Percentiles rank a stretch among this genome's conserved stretches.
Evolutionary conservation across 306 rosid genomes (phyloP).

Genomic region (Alnus glutinosa): DNA sequence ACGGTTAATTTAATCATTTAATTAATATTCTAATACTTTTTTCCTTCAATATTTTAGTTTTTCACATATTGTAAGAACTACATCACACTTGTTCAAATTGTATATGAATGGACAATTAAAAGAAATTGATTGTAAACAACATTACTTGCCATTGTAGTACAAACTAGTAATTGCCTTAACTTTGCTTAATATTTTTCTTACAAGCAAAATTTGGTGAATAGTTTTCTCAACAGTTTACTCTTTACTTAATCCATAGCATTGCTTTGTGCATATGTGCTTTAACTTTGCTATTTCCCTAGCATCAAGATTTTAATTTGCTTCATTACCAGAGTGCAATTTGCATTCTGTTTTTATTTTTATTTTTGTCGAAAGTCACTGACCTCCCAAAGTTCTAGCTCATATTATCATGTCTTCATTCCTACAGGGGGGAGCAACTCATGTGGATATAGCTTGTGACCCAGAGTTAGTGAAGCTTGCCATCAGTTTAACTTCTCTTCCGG

Average conservation of each 20-base stretch:
- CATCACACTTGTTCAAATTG: background rate
- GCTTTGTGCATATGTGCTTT: background rate
- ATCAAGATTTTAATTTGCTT: background rate
- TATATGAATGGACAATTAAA: background rate
- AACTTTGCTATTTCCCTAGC: background rate
- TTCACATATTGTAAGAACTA: background rate
- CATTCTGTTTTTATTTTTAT: conserved; percentile 4
- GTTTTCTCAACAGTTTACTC: background rate
- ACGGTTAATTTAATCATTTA: background rate
- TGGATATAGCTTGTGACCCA: conserved; percentile 95
- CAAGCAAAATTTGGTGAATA: conserved; percentile 9
- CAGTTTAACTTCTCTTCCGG: conserved; percentile 86
- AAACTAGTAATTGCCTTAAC: background rate
- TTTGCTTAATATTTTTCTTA: background rate
- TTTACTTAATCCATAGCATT: background rate
- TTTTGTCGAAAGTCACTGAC: conserved; percentile 4
- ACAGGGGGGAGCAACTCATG: conserved; percentile 96
- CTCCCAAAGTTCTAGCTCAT: background rate
- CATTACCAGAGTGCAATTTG: background rate
- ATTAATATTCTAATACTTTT: no score
- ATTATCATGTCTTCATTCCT: conserved; percentile 8
- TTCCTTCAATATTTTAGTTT: background rate
- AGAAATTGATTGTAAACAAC: background rate
- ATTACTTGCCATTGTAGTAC: background rate
- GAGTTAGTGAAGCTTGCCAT: conserved; percentile 87